phyloP scores from a whole-genome alignment of 2,329 filamentous ascomycete species.

The Aspergillus melleus region DNA sequence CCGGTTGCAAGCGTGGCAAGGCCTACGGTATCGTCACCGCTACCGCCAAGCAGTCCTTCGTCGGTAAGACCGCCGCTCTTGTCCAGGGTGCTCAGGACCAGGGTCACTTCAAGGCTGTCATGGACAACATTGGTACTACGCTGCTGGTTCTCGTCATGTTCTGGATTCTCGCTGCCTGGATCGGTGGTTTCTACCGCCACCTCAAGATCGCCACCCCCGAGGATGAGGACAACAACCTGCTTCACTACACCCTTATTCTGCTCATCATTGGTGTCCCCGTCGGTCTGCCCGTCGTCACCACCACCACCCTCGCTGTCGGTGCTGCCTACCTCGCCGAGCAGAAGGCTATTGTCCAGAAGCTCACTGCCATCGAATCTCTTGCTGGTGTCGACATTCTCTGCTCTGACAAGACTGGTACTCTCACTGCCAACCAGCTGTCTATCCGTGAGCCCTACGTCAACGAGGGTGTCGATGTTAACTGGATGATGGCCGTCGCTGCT shows the following conservation, averaged over 20 bases:
- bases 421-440: constrained; percentile 62
- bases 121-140: constrained; percentile 76
- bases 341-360: constrained; percentile 77
- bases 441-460: constrained; percentile 76
- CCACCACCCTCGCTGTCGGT: constrained; percentile 74
- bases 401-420: constrained; percentile 79
- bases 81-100: constrained; percentile 74
- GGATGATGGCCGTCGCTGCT: constrained; percentile 80
- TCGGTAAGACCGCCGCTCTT: constrained; percentile 71
- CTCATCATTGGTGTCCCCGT: constrained; percentile 78
- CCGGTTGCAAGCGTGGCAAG: constrained; percentile 78
- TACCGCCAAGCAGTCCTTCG: constrained; percentile 71
- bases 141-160: constrained; percentile 75
- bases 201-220: constrained; percentile 56
- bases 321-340: constrained; percentile 75
- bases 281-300: constrained; percentile 77
- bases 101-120: constrained; percentile 80
- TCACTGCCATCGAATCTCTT: constrained; percentile 75
- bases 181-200: constrained; percentile 76
- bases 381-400: constrained; percentile 75
- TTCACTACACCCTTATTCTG: constrained; percentile 68
- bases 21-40: constrained; percentile 68
- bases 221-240: constrained; percentile 61
- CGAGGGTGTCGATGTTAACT: constrained; percentile 76
- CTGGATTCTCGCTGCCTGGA: constrained; percentile 73